These are phyloP conservation scores for Paxillus ammoniavirescens DNA, from an alignment of 768 basidiomycete species.

Conservation along the genomic window DNA sequence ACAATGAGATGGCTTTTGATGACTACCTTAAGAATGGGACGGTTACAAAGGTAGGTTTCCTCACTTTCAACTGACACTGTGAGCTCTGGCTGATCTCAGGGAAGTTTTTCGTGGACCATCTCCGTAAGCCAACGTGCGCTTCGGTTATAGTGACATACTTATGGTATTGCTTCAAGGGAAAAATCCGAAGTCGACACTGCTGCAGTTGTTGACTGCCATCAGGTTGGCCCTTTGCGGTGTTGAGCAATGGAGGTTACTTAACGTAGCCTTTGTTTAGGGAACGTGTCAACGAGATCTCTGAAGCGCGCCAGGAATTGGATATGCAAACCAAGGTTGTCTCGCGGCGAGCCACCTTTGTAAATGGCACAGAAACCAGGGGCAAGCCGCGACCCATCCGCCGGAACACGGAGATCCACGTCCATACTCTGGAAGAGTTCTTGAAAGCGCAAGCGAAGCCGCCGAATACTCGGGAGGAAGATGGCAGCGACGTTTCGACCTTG, in stretches of 20 bases:
- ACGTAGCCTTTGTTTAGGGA: slow-evolving; percentile 5
- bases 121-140: slow-evolving; percentile 15
- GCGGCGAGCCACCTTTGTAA: slow-evolving; percentile 13
- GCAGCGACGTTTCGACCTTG: not conserved
- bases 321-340: slow-evolving; percentile 1
- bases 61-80: not conserved
- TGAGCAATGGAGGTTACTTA: not conserved
- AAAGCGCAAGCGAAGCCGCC: not conserved
- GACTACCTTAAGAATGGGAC: slow-evolving; percentile 13
- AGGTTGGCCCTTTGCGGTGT: slow-evolving; percentile 15
- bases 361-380: not conserved
- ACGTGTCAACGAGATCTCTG: slow-evolving; percentile 16
- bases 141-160: not conserved
- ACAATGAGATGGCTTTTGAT: slow-evolving; percentile 24
- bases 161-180: slow-evolving; percentile 8
- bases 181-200: slow-evolving; percentile 22
- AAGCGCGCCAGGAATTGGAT: slow-evolving; percentile 12
- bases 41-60: slow-evolving; percentile 19
- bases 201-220: slow-evolving; percentile 17
- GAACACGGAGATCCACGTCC: slow-evolving; percentile 10
- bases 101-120: slow-evolving; percentile 29
- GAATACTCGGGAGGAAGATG: not conserved
- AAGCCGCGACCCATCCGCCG: slow-evolving; percentile 11
- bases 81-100: not conserved
- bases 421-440: slow-evolving; percentile 5